Evolutionary conservation across 2,329 filamentous ascomycete species (phyloP).

Genomic region (Fusarium chuoi): DNA sequence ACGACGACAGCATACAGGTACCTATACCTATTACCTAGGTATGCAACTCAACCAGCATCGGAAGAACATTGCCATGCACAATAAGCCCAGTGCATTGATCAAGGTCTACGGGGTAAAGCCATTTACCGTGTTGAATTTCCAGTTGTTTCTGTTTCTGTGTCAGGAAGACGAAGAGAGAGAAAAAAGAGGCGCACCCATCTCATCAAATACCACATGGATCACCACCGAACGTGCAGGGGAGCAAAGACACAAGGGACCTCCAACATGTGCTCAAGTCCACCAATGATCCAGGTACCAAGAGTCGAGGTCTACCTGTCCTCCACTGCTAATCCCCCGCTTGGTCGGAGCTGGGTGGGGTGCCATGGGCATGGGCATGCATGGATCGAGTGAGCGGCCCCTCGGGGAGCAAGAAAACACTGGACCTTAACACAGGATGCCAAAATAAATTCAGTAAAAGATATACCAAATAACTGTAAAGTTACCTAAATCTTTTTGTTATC

Average conservation of each 20-base stretch:
- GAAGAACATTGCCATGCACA: conserved; percentile 1
- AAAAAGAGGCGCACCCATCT: conserved; percentile 3
- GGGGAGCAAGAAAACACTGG: no score
- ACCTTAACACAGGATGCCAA: no score
- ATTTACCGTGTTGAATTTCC: not conserved
- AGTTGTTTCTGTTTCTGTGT: not conserved
- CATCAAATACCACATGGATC: conserved; percentile 24
- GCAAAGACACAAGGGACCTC: conserved; percentile 29
- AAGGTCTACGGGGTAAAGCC: not conserved
- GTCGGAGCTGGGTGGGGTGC: conserved; percentile 25
- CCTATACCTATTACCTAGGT: not conserved
- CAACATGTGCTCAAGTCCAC: conserved; percentile 34
- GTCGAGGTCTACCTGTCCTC: conserved; percentile 7
- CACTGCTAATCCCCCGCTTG: conserved; percentile 28
- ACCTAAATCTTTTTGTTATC: no score
- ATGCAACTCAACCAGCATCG: not conserved
- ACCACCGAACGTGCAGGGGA: not conserved
- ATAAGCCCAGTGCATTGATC: not conserved
- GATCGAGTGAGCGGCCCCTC: conserved; percentile 21
- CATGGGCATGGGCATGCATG: not conserved
- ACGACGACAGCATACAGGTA: not conserved
- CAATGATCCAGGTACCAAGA: conserved; percentile 37
- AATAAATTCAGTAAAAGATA: no score
- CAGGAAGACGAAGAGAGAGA: not conserved
- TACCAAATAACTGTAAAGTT: no score